Base-by-base conservation (phyloP, 176 grass and related monocot genomes). In the Luzula sylvatica region DNA sequence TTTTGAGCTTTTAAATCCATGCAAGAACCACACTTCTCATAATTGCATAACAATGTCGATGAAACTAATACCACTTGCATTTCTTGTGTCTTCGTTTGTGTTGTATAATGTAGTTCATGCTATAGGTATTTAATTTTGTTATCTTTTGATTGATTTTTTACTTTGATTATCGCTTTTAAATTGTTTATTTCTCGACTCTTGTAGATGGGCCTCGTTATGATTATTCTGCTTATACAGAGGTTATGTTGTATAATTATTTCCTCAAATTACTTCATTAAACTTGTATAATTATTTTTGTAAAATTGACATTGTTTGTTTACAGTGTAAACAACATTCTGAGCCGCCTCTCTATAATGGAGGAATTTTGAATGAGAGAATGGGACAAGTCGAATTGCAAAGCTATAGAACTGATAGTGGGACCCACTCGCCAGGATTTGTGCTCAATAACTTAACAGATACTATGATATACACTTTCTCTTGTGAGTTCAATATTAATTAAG, bases 401-500 rank as follows among this genome's bases (percentile, higher is more conserved):
- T 47, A 52, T 21, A 78, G 43, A 38, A 72, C 77, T 20, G 83
- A 83, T 24, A 57, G 80, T 1, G 88, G 88, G 7, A 52, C 68
- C 53, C 80, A 83, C 51, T 71, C 79, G 15, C 83, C 83, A 15
- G 83, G 83, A 13, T 87, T 95, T 77, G 51, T 95, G 20, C 72
- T 95, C 11, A 71, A 69, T 62, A 95, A 95, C 43, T 68, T 87
- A 38, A 81, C 88, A 1, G 76, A 47, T 0, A 71, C 54, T 22
- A 81, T 73, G 4, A 52, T 57, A 13, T 95, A 95, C 66, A 95
- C 79, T 64, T 95, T 95, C 64, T 95, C 88, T 7, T 87, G 83
- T 95, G 48, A 94, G 79, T 71, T 12, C 12, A 64, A 35, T 44
- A 48, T 64, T 18, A 13, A 46, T 1, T 59, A 0, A 43, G 4